Conservation (phyloP, 2,329 filamentous ascomycete genomes). For the Blastomyces percursus region DNA sequence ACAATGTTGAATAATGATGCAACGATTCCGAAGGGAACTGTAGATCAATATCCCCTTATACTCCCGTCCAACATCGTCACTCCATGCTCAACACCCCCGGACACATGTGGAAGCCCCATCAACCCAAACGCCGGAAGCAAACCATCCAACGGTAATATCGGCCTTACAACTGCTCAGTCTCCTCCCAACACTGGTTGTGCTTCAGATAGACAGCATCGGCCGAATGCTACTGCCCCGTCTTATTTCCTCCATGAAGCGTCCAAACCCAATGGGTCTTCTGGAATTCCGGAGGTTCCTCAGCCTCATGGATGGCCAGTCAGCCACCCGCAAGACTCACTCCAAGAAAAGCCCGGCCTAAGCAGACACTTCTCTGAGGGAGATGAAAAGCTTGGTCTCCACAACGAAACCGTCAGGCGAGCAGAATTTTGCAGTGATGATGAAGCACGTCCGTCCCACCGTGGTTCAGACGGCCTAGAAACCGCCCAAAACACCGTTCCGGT, state of each 20-base stretch:
- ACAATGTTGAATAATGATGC: slow-evolving; percentile 9
- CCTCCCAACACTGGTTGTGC: neutral
- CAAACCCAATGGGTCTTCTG: neutral
- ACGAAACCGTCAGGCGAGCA: neutral
- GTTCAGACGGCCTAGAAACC: neutral
- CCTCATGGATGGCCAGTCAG: slow-evolving; percentile 2
- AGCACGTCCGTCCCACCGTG: slow-evolving; percentile 8
- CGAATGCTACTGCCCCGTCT: too few species aligned
- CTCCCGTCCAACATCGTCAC: slow-evolving; percentile 22
- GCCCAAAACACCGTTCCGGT: neutral
- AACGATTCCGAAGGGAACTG: slow-evolving; percentile 26
- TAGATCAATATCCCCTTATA: slow-evolving; percentile 38
- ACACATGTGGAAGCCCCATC: neutral
- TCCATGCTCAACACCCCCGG: slow-evolving; percentile 13
- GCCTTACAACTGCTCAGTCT: slow-evolving; percentile 20
- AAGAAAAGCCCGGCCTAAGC: slow-evolving; percentile 7
- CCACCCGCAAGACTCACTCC: neutral
- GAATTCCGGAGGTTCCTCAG: neutral
- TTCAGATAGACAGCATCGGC: neutral
- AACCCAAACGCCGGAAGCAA: slow-evolving; percentile 15
- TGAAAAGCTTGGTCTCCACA: slow-evolving; percentile 2
- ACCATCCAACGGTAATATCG: slow-evolving; percentile 22
- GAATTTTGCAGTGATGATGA: slow-evolving; percentile 17
- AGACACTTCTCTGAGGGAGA: slow-evolving; percentile 10
- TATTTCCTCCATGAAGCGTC: too few species aligned